phyloP scores from a whole-genome alignment of 129 eudicot species.

The Silybum marianum region DNA sequence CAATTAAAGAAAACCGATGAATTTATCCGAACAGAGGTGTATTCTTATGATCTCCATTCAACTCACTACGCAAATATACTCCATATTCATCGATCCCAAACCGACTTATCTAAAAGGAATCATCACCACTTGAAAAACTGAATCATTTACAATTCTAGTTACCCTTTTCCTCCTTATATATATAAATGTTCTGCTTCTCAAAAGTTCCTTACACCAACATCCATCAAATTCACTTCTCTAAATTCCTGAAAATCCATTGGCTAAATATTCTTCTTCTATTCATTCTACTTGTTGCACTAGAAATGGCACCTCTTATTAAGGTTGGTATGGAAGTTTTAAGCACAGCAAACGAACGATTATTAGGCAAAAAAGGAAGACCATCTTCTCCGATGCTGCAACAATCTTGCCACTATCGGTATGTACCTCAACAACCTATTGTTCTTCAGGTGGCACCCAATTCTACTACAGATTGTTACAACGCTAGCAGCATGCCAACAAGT shows the following conservation, averaged over 20 bases:
- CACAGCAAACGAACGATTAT: conserved; percentile 19
- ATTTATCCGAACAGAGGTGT: conserved; percentile 2
- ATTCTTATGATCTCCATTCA: conserved; percentile 21
- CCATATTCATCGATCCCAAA: conserved; percentile 21
- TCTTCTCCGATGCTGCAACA: conserved; percentile 31
- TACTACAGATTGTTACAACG: conserved; percentile 11
- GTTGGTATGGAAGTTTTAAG: conserved; percentile 30
- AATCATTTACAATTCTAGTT: conserved; percentile 8
- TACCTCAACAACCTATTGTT: conserved; percentile 37
- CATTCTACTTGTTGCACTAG: neutral
- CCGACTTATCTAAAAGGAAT: conserved; percentile 41
- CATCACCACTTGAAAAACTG: conserved; percentile 31
- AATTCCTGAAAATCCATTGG: no score
- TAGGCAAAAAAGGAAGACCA: conserved; percentile 26
- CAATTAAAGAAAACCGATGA: conserved; percentile 1
- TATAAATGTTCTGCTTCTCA: conserved; percentile 8
- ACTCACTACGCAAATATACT: conserved; percentile 15
- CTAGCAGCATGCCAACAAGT: conserved; percentile 13
- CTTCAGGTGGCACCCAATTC: conserved; percentile 20
- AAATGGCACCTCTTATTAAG: conserved; percentile 35
- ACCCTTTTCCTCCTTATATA: conserved; percentile 20
- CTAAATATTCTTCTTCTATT: neutral
- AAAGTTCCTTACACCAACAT: conserved; percentile 17
- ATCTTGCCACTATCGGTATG: conserved; percentile 47
- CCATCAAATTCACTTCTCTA: conserved; percentile 14